phyloP scores from a whole-genome alignment of 768 basidiomycete genomes.

The Lactarius hatsudake region DNA sequence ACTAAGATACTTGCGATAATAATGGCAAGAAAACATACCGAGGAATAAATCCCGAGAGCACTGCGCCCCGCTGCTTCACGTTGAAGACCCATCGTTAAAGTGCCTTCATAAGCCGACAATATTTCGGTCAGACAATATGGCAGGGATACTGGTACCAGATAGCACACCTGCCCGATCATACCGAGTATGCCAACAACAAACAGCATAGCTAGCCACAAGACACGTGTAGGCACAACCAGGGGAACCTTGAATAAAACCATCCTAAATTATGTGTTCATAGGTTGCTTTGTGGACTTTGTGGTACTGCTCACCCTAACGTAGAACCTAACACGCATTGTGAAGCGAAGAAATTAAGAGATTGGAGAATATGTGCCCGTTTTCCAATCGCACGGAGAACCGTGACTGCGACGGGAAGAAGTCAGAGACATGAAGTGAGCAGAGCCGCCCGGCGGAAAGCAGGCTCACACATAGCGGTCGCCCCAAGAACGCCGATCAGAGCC shows the following conservation, averaged over 20 bases:
- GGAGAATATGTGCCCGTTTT: constrained; percentile 69
- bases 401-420: constrained; percentile 34
- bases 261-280: constrained; percentile 31
- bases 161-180: constrained; percentile 42
- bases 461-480: constrained; percentile 68
- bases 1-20: neutral
- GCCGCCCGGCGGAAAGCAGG: constrained; percentile 10
- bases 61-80: constrained; percentile 65
- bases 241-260: constrained; percentile 43
- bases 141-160: no score
- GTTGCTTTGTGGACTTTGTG: no score
- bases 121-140: neutral
- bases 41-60: constrained; percentile 57
- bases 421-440: neutral
- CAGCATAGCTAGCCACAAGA: constrained; percentile 47
- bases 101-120: constrained; percentile 35
- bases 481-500: constrained; percentile 61
- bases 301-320: constrained; percentile 31
- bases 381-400: constrained; percentile 66
- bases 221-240: constrained; percentile 44
- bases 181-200: constrained; percentile 49
- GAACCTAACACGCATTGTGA: constrained; percentile 48
- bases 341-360: constrained; percentile 68
- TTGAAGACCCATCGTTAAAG: constrained; percentile 62
- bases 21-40: constrained; percentile 35